A percentile compares a stretch with the other conserved stretches of the same genome.
Conservation (phyloP, 441 rosid species). For the Pelargonium cotyledonis region DNA sequence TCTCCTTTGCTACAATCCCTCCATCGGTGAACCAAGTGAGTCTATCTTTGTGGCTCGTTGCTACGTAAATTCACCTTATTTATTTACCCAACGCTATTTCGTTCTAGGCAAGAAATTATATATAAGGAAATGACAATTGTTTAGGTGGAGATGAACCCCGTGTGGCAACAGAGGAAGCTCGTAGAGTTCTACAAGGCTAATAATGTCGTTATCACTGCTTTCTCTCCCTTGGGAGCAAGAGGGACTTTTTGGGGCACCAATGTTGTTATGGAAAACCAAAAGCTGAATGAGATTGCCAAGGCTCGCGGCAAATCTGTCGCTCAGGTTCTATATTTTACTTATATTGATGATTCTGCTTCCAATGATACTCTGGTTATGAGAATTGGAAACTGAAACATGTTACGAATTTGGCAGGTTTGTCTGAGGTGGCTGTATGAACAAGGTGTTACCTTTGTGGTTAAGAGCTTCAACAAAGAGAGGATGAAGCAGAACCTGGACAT, state of each 20-base stretch:
- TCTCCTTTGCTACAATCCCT: conserved; percentile 22
- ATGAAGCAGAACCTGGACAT: conserved; percentile 41
- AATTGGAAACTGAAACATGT: neutral
- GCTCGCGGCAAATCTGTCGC: neutral
- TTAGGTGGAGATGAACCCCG: neutral
- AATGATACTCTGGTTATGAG: too few relatives aligned
- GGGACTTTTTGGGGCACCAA: neutral
- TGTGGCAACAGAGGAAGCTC: conserved; percentile 4
- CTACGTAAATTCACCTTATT: neutral
- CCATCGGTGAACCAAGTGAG: conserved; percentile 26
- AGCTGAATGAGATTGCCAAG: neutral
- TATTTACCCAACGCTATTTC: neutral
- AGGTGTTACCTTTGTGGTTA: conserved; percentile 40
- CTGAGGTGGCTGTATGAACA: conserved; percentile 45
- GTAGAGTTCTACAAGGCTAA: neutral
- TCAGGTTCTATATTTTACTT: neutral
- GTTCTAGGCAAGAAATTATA: neutral
- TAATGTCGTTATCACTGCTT: neutral
- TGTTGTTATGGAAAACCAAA: neutral
- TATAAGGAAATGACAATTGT: neutral
- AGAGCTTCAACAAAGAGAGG: conserved; percentile 44
- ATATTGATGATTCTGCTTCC: neutral
- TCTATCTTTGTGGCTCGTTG: neutral
- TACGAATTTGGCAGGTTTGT: conserved; percentile 27
- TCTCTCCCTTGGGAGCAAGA: neutral